Evolutionary conservation across 78 protist genomes (phyloP).

Genomic region (Monocercomonoides exilis): DNA sequence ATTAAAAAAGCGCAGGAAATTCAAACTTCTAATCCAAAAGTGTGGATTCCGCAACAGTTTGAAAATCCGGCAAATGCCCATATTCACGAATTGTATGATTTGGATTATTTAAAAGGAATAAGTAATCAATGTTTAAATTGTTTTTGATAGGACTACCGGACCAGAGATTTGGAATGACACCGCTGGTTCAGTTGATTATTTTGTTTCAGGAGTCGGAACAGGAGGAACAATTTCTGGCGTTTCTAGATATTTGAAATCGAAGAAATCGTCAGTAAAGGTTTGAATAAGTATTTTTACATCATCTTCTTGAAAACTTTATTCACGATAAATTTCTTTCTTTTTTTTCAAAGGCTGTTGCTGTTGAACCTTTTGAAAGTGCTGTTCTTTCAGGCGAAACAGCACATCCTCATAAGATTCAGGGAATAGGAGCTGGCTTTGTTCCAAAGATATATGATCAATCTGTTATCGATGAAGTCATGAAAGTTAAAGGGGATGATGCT

Average conservation of each 20-base stretch:
- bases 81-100: background rate
- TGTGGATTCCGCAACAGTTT: slow-evolving; percentile 12
- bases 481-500: slow-evolving; percentile 32
- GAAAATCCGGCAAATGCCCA: slow-evolving; percentile 8
- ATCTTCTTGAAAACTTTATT: background rate
- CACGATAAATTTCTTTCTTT: background rate
- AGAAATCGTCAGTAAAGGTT: background rate
- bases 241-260: slow-evolving; percentile 2
- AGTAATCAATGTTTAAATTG: too few relatives aligned
- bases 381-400: slow-evolving; percentile 43
- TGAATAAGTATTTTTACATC: background rate
- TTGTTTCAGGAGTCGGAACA: slow-evolving; percentile 90
- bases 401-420: slow-evolving; percentile 32
- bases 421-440: slow-evolving; percentile 33
- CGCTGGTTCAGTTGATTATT: slow-evolving; percentile 1
- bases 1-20: slow-evolving; percentile 14
- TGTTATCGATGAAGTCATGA: slow-evolving; percentile 19
- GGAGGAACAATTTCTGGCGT: slow-evolving; percentile 82
- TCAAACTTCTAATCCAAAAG: background rate
- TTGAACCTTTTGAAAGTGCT: slow-evolving; percentile 35
- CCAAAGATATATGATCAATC: slow-evolving; percentile 9
- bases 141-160: slow-evolving; percentile 8
- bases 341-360: slow-evolving; percentile 15
- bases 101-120: background rate
- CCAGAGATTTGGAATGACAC: background rate